Evolutionary conservation across 768 basidiomycete species (phyloP), one percentile per base, ranked within the genome.

Genomic region (Mycena vulgaris): DNA sequence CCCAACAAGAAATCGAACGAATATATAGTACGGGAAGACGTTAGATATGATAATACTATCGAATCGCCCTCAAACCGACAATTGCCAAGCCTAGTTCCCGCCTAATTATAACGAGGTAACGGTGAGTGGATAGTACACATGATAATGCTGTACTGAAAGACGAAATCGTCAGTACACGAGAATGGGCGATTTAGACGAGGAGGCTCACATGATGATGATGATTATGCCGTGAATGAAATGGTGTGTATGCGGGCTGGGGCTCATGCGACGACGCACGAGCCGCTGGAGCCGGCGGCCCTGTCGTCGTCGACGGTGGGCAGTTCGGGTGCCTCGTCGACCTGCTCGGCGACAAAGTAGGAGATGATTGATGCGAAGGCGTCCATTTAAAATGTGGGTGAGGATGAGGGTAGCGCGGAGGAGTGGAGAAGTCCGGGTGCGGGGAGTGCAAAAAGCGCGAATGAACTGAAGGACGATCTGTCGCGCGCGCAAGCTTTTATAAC

Each of bases 251-350:
- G n/a, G 57, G 40, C 16, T 19, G 16, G 25, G 53, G 21, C 49
- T 68, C 66, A 71, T 67, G 70, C 70, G 40, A 71, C 40, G 42
- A 64, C 40, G 51, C 70, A 71, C 16, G 62, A 59, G 48, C 66
- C 70, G 42, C 66, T 68, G 2, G 61, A 63, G 37, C 70, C 70
- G 31, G 28, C 35, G 7, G 35, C 16, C 51, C 48, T 59, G 62
- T 71, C 70, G 8, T 60, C 62, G 55, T 71, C 49, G 66, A 71
- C 70, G 47, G 57, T 57, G 55, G 66, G 61, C 21, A 71, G 57
- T 21, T 67, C 60, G 11, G 61, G 55, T 0, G 61, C 51, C 39
- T 59, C 64, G 47, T 52, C 61, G 62, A 49, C 56, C 57, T 48
- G 51, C 49, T 49, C 51, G 61, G 57, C 55, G 66, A 59, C 53